Conservation (phyloP, 75 land plant genomes). For the Selaginella moellendorffii region DNA sequence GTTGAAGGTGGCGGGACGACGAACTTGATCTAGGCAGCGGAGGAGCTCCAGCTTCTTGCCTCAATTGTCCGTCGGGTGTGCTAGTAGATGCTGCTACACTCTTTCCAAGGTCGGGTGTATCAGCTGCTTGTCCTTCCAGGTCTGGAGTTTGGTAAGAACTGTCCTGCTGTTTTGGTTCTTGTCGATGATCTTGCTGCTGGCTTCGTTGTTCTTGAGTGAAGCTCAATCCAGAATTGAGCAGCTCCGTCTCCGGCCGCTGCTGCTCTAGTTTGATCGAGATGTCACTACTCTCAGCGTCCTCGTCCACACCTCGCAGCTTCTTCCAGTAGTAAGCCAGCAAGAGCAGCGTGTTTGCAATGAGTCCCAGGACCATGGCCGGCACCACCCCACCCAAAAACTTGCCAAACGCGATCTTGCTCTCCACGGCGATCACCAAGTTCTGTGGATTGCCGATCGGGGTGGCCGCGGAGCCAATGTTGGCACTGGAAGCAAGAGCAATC, state of each 20-base stretch:
- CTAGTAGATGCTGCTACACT: neutral
- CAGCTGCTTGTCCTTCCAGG: no score
- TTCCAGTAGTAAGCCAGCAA: conserved; percentile 39
- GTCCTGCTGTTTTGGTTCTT: no score
- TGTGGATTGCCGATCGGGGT: conserved; percentile 61
- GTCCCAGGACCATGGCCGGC: conserved; percentile 37
- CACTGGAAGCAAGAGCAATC: conserved; percentile 48
- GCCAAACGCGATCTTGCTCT: conserved; percentile 42
- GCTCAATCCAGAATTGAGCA: conserved; percentile 29
- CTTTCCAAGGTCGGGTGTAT: neutral
- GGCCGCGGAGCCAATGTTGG: conserved; percentile 47
- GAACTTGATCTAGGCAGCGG: neutral
- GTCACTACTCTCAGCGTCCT: conserved; percentile 17
- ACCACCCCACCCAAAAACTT: conserved; percentile 35
- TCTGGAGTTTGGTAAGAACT: no score
- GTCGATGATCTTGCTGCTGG: neutral
- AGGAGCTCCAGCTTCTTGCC: neutral
- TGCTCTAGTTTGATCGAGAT: conserved; percentile 11
- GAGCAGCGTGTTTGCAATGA: conserved; percentile 26
- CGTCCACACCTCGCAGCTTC: conserved; percentile 17
- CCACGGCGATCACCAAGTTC: conserved; percentile 45
- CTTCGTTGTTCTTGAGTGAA: conserved; percentile 15
- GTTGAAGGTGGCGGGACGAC: neutral
- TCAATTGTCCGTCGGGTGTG: neutral
- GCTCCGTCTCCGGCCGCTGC: conserved; percentile 17